Evolutionary conservation across 257 asterid genomes (phyloP), one percentile per base, ranked within the genome.

Genomic region (Agastache rugosa): DNA sequence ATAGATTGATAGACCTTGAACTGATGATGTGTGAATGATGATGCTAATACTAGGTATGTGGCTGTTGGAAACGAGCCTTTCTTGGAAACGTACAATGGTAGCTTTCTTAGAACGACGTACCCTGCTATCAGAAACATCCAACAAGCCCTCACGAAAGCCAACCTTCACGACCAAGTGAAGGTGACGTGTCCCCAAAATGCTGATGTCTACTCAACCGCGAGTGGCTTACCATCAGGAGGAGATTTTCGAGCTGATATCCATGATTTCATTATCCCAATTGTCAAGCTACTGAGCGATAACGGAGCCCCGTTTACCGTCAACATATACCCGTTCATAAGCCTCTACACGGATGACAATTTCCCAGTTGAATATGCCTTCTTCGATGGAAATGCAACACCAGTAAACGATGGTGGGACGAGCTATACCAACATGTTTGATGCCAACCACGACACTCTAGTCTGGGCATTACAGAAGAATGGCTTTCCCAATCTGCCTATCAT

Each of bases 371-470:
- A 86, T 27, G 91, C 91, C 50, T 92, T 92, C 63, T 92, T 92
- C 45, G 93, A 88, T 19, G 97, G 97, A 11, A 81, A 80, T 4
- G 88, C 91, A 0, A 2, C 82, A 6, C 90, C 97, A 1, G 1
- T 91, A 37, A 80, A 67, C 42, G 96, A 91, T 20, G 93, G 94
- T 0, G 94, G 97, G 56, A 89, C 80, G 11, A 71, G 6, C 17
- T 91, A 91, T 72, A 47, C 63, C 86, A 91, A 89, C 84, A 87
- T 91, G 97, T 91, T 91, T 42, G 97, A 91, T 19, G 97, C 96
- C 63, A 89, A 91, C 59, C 88, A 87, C 14, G 97, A 91, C 31
- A 91, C 97, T 6, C 96, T 91, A 0, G 90, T 81, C 6, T 89
- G 96, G 96, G 91, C 97, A 2, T 63, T 91, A 58, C 93, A 80